Evolutionary conservation across 2,329 filamentous ascomycete species (phyloP), one percentile per base, ranked within the genome.

Genomic region (Colletotrichum tropicicola): DNA sequence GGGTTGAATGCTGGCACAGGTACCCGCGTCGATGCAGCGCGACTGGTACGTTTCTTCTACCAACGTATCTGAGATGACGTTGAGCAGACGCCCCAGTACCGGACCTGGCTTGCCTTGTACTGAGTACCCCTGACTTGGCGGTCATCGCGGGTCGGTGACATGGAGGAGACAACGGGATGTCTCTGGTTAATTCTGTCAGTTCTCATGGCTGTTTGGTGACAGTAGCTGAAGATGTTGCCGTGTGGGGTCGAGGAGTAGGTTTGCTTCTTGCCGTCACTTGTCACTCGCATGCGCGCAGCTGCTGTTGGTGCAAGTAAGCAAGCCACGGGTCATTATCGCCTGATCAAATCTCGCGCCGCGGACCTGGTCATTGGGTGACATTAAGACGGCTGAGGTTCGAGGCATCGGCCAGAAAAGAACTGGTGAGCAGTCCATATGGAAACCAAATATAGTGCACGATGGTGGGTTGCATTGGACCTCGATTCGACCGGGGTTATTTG

Each of bases 331-430:
- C 35, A 32, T 37, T 15, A 21, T 59, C 35, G 44, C 13, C 32
- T 59, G 55, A 51, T 23, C 55, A 30, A 59, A 41, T 41, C 55
- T 51, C 25, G 45, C 37, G 55, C 55, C 45, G 27, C 17, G 44
- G 7, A 43, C 45, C 44, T 59, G 45, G 55, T 51, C 44, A n/a
- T 28, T 41, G 55, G 41, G 43, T 57, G 21, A 27, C 21, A 28
- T 37, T 51, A 15, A 30, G 8, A 30, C 6, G 17, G 25, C 52
- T 19, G n/a, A 55, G 9, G 10, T 12, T 43, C 23, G 39, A 53
- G 10, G 21, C 10, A 43, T 51, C 44, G 13, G 19, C 32, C n/a
- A n/a, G n/a, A 51, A 23, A 10, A n/a, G n/a, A n/a, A n/a, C n/a
- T 39, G n/a, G 10, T 43, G n/a, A 23, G 19, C 9, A 59, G 32